phyloP scores from a whole-genome alignment of 2,329 filamentous ascomycete genomes.

The Talaromyces atroroseus region DNA sequence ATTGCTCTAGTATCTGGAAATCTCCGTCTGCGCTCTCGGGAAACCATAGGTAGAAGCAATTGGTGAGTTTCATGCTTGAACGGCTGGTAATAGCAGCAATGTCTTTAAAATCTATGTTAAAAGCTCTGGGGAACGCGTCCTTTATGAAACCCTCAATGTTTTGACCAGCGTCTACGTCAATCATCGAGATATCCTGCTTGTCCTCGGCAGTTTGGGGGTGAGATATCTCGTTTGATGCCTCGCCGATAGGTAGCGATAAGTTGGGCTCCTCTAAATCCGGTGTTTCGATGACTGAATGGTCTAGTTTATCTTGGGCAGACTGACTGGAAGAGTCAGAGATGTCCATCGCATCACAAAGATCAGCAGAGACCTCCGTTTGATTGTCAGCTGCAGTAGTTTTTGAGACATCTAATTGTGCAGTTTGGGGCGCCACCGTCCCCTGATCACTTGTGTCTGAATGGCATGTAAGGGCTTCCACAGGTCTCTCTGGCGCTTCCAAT shows the following conservation, averaged over 20 bases:
- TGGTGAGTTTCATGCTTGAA: conserved; percentile 16
- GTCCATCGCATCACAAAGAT: neutral
- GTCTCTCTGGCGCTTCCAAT: neutral
- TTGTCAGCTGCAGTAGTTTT: neutral
- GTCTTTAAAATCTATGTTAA: conserved; percentile 23
- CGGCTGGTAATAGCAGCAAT: conserved; percentile 20
- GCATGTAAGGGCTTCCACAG: neutral
- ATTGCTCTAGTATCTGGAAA: conserved; percentile 21
- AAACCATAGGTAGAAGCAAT: conserved; percentile 32
- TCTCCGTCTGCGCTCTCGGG: conserved; percentile 24
- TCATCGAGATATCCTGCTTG: conserved; percentile 11
- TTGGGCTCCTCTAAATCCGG: neutral
- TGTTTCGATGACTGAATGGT: neutral
- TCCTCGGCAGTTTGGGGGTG: neutral
- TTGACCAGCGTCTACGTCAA: neutral
- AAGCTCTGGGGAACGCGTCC: conserved; percentile 10
- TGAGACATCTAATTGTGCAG: neutral
- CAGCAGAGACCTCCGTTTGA: neutral
- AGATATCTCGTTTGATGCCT: neutral
- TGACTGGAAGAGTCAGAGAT: neutral
- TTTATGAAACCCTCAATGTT: conserved; percentile 15
- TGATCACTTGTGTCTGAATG: neutral
- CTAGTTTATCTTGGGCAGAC: neutral
- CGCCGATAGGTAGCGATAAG: neutral
- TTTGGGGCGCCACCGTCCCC: neutral